Percentiles rank a stretch among this genome's conserved stretches.
phyloP scores from a whole-genome alignment of 306 rosid species.

The Vicia villosa region DNA sequence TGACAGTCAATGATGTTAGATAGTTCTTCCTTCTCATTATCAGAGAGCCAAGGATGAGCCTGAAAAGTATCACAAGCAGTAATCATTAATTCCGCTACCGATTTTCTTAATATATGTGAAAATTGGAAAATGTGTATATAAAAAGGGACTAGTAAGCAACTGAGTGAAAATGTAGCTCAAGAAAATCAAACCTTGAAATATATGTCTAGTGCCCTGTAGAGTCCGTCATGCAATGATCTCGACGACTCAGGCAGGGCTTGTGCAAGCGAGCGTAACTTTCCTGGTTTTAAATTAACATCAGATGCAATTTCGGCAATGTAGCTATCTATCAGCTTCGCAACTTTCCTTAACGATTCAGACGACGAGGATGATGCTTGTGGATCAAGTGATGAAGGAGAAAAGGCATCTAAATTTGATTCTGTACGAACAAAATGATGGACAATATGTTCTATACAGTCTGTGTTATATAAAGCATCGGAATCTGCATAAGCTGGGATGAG shows the following conservation, averaged over 20 bases:
- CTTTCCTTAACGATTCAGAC: conserved; percentile 58
- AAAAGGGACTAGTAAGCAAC: not conserved
- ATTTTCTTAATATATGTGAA: too few species aligned
- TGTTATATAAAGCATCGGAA: conserved; percentile 74
- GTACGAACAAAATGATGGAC: conserved; percentile 58
- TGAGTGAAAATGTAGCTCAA: conserved; percentile 22
- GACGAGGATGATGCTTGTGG: conserved; percentile 59
- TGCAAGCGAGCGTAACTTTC: conserved; percentile 47
- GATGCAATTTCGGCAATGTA: conserved; percentile 58
- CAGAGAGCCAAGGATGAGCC: conserved; percentile 91
- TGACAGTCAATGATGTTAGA: conserved; percentile 78
- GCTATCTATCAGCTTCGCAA: conserved; percentile 60
- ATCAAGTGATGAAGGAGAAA: conserved; percentile 72
- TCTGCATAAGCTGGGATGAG: conserved; percentile 86
- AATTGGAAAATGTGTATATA: too few species aligned
- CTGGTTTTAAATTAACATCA: conserved; percentile 52
- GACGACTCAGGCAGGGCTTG: conserved; percentile 78
- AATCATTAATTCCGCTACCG: too few species aligned
- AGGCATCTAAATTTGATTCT: conserved; percentile 55
- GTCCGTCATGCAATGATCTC: conserved; percentile 80
- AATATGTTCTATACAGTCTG: conserved; percentile 71
- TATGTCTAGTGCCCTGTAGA: conserved; percentile 84
- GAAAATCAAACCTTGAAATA: conserved; percentile 79
- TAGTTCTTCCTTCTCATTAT: conserved; percentile 77
- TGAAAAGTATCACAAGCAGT: conserved; percentile 40